These are phyloP conservation scores for Liriodendron chinense DNA, from an alignment of 164 flowering plant species.

Conservation along the genomic window DNA sequence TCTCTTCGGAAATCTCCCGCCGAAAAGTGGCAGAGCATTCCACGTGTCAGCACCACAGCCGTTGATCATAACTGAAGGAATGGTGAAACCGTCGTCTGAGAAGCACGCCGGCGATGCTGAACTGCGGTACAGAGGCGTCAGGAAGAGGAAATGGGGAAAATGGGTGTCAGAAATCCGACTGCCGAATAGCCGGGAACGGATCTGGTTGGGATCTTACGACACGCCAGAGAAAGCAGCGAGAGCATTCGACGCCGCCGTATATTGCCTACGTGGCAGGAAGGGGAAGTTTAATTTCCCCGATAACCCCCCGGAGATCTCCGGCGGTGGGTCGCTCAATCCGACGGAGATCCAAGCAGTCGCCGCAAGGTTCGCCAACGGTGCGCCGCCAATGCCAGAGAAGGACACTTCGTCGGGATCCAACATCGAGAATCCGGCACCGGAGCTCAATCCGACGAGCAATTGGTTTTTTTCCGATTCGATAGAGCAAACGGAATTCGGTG, in stretches of 20 bases:
- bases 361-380: constrained; percentile 53
- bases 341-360: constrained; percentile 61
- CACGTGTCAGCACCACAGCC: neutral
- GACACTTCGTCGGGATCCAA: constrained; percentile 21
- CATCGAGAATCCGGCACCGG: constrained; percentile 17
- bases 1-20: neutral
- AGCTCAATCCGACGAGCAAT: constrained; percentile 10
- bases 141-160: constrained; percentile 92
- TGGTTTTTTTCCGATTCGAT: constrained; percentile 25
- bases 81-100: constrained; percentile 15
- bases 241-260: constrained; percentile 86
- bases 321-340: constrained; percentile 37
- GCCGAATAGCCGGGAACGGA: constrained; percentile 78
- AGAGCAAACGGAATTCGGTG: constrained; percentile 14
- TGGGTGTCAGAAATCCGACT: constrained; percentile 83
- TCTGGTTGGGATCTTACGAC: constrained; percentile 93
- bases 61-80: neutral
- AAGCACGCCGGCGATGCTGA: neutral
- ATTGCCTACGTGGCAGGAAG: constrained; percentile 62
- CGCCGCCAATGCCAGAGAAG: neutral
- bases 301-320: constrained; percentile 58
- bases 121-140: constrained; percentile 55
- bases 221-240: constrained; percentile 82
- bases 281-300: constrained; percentile 84
- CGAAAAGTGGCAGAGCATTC: neutral